Conservation (phyloP, 2,329 filamentous ascomycete genomes). For the Neonectria punicea region DNA sequence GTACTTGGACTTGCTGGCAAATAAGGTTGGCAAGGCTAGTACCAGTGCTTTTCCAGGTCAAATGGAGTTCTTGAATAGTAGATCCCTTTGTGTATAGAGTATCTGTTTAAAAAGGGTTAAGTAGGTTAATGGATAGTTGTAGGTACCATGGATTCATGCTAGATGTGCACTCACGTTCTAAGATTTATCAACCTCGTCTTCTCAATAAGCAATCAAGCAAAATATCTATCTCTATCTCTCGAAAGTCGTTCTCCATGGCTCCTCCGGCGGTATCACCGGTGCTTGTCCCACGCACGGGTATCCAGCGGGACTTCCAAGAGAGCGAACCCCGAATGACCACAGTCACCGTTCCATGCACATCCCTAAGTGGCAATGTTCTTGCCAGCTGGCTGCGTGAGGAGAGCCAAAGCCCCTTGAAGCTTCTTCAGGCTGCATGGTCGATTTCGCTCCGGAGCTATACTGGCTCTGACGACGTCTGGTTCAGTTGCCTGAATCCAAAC, state of each 20-base stretch:
- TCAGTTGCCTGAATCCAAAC: neutral
- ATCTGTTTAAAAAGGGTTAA: neutral
- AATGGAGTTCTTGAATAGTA: too few relatives aligned
- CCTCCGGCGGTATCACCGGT: neutral
- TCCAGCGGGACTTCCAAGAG: neutral
- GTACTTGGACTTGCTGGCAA: too few relatives aligned
- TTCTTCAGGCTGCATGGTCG: slow-evolving; percentile 1
- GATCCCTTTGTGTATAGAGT: neutral
- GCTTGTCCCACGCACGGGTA: neutral
- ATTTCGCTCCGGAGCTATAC: slow-evolving; percentile 1
- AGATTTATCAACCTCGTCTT: neutral
- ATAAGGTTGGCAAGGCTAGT: too few relatives aligned
- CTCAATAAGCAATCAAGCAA: neutral
- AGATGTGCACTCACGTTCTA: too few relatives aligned
- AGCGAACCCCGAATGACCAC: neutral
- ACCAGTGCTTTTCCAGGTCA: too few relatives aligned
- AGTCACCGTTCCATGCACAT: neutral
- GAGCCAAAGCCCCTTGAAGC: neutral
- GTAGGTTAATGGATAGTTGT: neutral
- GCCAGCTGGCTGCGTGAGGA: neutral
- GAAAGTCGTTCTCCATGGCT: neutral
- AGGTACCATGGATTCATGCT: neutral
- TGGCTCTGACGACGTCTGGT: slow-evolving; percentile 6
- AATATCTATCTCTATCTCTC: neutral
- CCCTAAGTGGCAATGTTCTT: neutral